Evolutionary conservation across 2,329 filamentous ascomycete species (phyloP).

Genomic region (Hawksworthiomyces lignivorus): DNA sequence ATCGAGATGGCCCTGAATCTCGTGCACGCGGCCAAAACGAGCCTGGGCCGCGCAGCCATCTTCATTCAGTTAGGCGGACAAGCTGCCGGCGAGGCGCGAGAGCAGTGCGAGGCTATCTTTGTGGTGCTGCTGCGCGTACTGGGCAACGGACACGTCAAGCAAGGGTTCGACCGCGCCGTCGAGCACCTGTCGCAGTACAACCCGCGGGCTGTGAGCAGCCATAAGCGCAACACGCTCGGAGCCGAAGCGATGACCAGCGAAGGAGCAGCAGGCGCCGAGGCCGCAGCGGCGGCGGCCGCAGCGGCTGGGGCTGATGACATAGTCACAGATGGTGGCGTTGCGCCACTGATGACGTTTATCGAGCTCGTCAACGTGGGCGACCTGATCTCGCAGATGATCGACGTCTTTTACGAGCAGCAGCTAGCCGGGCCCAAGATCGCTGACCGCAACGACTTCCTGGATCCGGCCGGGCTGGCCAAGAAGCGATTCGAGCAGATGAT

Average conservation of each 20-base stretch:
- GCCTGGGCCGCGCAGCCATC: conserved; percentile 74
- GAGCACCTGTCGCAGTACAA: conserved; percentile 87
- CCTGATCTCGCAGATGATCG: conserved; percentile 96
- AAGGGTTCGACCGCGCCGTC: conserved; percentile 90
- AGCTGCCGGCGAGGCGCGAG: conserved; percentile 71
- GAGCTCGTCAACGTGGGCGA: conserved; percentile 98
- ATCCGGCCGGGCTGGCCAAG: conserved; percentile 87
- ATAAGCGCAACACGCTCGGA: conserved; percentile 45
- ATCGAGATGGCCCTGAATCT: conserved; percentile 89
- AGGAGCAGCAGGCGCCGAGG: background rate
- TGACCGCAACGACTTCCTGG: conserved; percentile 90
- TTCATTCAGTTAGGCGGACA: conserved; percentile 77
- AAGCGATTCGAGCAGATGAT: conserved; percentile 99
- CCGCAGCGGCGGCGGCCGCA: background rate
- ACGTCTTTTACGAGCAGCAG: conserved; percentile 97
- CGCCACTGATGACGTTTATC: conserved; percentile 88
- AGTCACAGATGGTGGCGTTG: conserved; percentile 49
- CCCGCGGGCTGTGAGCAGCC: conserved; percentile 70
- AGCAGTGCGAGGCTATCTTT: conserved; percentile 87
- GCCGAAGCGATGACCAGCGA: background rate
- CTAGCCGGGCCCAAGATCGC: conserved; percentile 73
- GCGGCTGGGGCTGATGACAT: background rate
- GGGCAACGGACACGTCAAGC: conserved; percentile 77
- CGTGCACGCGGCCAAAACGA: conserved; percentile 81
- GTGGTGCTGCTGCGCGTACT: conserved; percentile 75